Evolutionary conservation across 768 basidiomycete species (phyloP).

Genomic region (Brasilioporus rufonigricans): DNA sequence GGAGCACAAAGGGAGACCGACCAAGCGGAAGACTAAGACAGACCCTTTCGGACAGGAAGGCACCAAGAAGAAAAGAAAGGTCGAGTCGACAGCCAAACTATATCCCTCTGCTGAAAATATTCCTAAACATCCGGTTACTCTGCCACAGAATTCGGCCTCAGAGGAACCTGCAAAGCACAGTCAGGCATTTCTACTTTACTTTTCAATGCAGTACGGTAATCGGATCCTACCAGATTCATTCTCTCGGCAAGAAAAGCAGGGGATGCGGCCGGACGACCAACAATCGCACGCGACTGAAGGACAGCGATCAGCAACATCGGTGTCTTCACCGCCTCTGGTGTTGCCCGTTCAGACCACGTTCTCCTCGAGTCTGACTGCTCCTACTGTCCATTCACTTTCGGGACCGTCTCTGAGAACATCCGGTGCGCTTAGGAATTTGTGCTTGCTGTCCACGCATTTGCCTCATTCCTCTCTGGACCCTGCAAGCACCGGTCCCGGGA

Average conservation of each 20-base stretch:
- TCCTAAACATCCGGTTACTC: neutral
- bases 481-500: constrained; percentile 17
- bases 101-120: neutral
- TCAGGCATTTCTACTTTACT: constrained; percentile 7
- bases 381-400: neutral
- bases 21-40: constrained; percentile 55
- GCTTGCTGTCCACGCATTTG: constrained; percentile 4
- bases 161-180: constrained; percentile 6
- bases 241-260: constrained; percentile 6
- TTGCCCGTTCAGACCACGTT: constrained; percentile 7
- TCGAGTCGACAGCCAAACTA: constrained; percentile 3
- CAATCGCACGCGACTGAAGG: neutral
- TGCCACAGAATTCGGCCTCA: neutral
- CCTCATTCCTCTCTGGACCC: constrained; percentile 13
- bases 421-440: constrained; percentile 17
- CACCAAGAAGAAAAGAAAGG: constrained; percentile 46
- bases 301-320: neutral
- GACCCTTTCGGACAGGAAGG: constrained; percentile 53
- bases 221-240: constrained; percentile 2
- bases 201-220: constrained; percentile 1
- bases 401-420: constrained; percentile 6
- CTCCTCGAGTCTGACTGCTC: neutral
- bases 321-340: constrained; percentile 1
- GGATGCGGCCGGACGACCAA: neutral
- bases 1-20: constrained; percentile 53